Percentiles rank a stretch among this genome's conserved stretches.
phyloP scores from a whole-genome alignment of 495 filamentous ascomycete species.

The Talaromyces trachyspermus region DNA sequence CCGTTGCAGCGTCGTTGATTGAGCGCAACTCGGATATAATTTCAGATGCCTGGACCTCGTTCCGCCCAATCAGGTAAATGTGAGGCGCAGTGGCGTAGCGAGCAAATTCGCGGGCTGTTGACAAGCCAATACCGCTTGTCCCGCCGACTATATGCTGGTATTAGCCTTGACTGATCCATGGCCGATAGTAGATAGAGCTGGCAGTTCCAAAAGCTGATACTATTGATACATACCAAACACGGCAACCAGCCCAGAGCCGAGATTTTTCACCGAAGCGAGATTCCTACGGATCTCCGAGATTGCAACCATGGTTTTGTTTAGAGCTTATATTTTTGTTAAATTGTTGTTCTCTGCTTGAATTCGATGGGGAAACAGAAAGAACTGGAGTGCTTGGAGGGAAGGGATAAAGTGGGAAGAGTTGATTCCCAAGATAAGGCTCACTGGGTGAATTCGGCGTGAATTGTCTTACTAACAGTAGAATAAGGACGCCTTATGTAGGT shows the following conservation, averaged over 20 bases:
- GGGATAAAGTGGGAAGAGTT: no score
- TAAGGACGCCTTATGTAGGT: no score
- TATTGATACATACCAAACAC: slow-evolving; percentile 41
- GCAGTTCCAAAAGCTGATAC: not conserved
- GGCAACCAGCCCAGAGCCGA: slow-evolving; percentile 42
- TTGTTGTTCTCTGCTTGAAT: no score
- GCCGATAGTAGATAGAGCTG: not conserved
- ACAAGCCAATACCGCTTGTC: slow-evolving; percentile 56
- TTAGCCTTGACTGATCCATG: no score
- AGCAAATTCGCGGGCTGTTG: slow-evolving; percentile 51
- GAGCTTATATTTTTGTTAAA: no score
- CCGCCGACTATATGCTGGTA: slow-evolving; percentile 41
- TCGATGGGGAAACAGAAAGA: no score
- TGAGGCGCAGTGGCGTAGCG: slow-evolving; percentile 38
- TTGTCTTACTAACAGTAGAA: no score
- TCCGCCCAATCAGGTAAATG: slow-evolving; percentile 44
- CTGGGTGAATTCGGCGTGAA: no score
- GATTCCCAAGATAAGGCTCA: no score
- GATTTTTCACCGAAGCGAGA: slow-evolving; percentile 34
- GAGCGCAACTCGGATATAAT: slow-evolving; percentile 28
- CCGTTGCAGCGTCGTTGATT: slow-evolving; percentile 40
- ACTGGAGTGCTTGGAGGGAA: no score
- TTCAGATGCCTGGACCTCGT: slow-evolving; percentile 24
- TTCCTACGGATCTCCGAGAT: slow-evolving; percentile 30
- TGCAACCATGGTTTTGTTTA: slow-evolving; percentile 40